Percentiles rank a stretch among this genome's conserved stretches.
Conservation (phyloP, 2,329 filamentous ascomycete species). For the Aspergillus thermomutatus region DNA sequence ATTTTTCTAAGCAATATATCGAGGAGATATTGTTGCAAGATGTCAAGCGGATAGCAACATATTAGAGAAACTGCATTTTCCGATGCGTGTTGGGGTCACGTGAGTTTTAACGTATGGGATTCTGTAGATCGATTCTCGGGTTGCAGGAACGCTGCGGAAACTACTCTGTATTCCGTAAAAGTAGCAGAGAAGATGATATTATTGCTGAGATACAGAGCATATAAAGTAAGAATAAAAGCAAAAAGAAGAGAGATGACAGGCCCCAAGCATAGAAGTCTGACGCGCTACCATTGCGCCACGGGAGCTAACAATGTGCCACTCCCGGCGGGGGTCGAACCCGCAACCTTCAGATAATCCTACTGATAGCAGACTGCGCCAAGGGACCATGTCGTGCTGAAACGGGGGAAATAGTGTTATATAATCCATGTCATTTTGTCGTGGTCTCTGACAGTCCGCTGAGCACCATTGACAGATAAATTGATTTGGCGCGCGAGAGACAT, state of each 20-base stretch:
- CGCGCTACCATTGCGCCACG: neutral
- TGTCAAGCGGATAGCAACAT: neutral
- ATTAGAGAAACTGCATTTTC: neutral
- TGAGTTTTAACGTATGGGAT: neutral
- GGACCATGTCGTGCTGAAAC: neutral
- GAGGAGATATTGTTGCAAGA: neutral
- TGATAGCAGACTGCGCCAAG: neutral
- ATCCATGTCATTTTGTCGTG: neutral
- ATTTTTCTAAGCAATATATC: slow-evolving; percentile 15
- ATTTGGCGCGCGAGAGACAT: neutral
- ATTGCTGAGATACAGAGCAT: neutral
- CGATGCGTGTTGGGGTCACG: neutral
- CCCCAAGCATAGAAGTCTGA: neutral
- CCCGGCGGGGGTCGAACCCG: neutral
- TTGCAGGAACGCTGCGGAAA: too few relatives aligned
- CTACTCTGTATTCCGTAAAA: too few relatives aligned
- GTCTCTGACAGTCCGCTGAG: neutral
- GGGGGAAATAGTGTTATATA: neutral
- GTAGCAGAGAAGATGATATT: neutral
- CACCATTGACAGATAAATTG: neutral
- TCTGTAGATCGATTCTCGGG: too few relatives aligned
- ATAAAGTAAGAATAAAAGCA: neutral
- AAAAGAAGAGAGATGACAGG: neutral
- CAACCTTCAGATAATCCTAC: neutral
- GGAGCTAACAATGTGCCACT: neutral